Evolutionary conservation across 352 stramenopile genomes (phyloP), one percentile per base, ranked within the genome.

Genomic region (Globisporangium abappressorium): DNA sequence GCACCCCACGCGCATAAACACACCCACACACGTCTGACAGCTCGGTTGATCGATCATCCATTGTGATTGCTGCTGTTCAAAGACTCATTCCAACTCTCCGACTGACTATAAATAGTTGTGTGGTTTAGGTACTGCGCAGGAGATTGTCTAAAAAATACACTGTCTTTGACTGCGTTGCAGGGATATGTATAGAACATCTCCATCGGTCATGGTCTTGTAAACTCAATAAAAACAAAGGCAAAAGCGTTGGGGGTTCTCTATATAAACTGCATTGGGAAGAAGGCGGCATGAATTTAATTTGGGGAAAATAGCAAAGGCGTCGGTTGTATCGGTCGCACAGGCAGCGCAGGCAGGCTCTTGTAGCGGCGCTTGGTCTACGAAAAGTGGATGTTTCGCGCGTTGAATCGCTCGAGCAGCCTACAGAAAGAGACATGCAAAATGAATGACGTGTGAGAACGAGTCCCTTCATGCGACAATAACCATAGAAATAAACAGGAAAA

Each of bases 301-400:
- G 41, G 14, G 41, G 15, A 20, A n/a, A 20, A 47, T 47, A 47
- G 41, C 15, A 47, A 47, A 47, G 41, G 41, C 41, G 12, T 20
- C 8, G 20, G 18, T 38, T 15, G 30, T 15, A 11, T 12, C 36
- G 36, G 14, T 43, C 36, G 8, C 36, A 43, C 36, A 43, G 30
- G 30, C 30, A 33, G 30, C 30, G 30, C 30, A 33, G 30, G 30
- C 30, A 33, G 36, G 36, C 36, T 43, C 36, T 43, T 2, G 12
- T 18, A 11, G 11, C 36, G 20, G 12, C 38, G 59, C 66, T 74
- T 22, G 18, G 18, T 51, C 18, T 87, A 93, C 7, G 91, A 96
- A 83, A 99, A 99, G 77, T 99, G 97, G 70, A 99, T 97, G 58
- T 98, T 95, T 65, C 90, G 94, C 24, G 90, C 81, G 71, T 99